Conservation (phyloP, 306 rosid genomes). For the Begonia fuchsioides region DNA sequence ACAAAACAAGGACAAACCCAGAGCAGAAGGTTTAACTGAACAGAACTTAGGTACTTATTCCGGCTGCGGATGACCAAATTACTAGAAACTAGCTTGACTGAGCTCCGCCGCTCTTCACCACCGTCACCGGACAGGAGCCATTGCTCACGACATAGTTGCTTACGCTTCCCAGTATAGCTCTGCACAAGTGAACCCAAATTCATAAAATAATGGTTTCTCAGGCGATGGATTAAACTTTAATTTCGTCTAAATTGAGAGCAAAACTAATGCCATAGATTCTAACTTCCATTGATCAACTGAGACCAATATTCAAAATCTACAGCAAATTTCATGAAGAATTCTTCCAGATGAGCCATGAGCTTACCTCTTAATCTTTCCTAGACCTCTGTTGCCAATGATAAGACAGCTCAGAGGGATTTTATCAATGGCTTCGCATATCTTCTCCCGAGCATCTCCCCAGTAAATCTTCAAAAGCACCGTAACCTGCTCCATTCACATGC, state of each 20-base stretch:
- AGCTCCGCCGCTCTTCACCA: constrained; percentile 33
- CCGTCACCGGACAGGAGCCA: constrained; percentile 61
- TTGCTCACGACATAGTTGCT: constrained; percentile 70
- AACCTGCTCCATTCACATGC: constrained; percentile 24
- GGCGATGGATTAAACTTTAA: background rate
- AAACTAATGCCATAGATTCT: background rate
- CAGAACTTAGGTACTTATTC: too few species aligned
- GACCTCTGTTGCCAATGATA: constrained; percentile 74
- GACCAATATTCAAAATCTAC: background rate
- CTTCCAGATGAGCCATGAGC: background rate
- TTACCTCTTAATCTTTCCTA: constrained; percentile 56
- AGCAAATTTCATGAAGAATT: background rate
- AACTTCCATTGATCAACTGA: background rate
- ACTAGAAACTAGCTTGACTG: too few species aligned
- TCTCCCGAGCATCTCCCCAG: constrained; percentile 67
- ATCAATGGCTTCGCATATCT: constrained; percentile 53
- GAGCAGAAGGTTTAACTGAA: too few species aligned
- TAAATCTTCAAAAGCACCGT: constrained; percentile 45
- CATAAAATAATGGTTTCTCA: too few species aligned
- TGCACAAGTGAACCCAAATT: constrained; percentile 13
- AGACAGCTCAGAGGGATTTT: constrained; percentile 35
- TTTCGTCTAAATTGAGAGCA: background rate
- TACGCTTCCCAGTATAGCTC: constrained; percentile 80
- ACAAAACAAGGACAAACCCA: too few species aligned
- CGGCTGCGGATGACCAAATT: too few species aligned